Evolutionary conservation across 306 rosid genomes (phyloP), one percentile per base, ranked within the genome.

Genomic region (Psophocarpus tetragonolobus): DNA sequence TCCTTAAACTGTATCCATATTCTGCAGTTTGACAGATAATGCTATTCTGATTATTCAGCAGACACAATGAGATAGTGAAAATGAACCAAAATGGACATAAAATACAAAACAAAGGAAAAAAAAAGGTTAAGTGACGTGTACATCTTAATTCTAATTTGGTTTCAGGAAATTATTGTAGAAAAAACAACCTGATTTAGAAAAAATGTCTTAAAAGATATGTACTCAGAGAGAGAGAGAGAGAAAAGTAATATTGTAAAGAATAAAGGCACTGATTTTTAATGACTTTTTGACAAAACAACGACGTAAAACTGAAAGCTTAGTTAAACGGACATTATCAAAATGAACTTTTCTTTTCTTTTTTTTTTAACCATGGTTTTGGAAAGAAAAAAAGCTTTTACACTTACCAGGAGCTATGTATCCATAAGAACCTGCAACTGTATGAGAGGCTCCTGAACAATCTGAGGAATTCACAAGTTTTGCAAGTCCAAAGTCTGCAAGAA

Each of bases 341-440:
- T 51, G 33, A 73, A 41, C 3, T 56, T 50, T 23, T 27, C n/a
- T n/a, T n/a, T n/a, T n/a, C n/a, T n/a, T n/a, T n/a, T n/a, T n/a
- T n/a, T n/a, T n/a, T n/a, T n/a, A n/a, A n/a, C n/a, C n/a, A n/a
- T n/a, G n/a, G 29, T n/a, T 53, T 18, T 6, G 66, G 72, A 77
- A 74, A n/a, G 13, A 61, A 21, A 74, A 74, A 20, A 48, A 39
- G 68, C 13, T 81, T 53, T 64, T 56, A 24, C 4, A 83, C 93
- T 87, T 30, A 90, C 97, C 98, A 6, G 98, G 98, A 77, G 98
- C 98, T 50, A 94, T 94, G 85, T 94, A 94, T 24, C 98, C 98
- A 58, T 87, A 94, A 76, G 98, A 94, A 33, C 98, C 98, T 15
- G 97, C 98, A 64, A 94, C 90, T 2, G 82, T 84, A 68, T 86